Conservation (phyloP, 768 basidiomycete genomes). For the Tulasnella calospora region DNA sequence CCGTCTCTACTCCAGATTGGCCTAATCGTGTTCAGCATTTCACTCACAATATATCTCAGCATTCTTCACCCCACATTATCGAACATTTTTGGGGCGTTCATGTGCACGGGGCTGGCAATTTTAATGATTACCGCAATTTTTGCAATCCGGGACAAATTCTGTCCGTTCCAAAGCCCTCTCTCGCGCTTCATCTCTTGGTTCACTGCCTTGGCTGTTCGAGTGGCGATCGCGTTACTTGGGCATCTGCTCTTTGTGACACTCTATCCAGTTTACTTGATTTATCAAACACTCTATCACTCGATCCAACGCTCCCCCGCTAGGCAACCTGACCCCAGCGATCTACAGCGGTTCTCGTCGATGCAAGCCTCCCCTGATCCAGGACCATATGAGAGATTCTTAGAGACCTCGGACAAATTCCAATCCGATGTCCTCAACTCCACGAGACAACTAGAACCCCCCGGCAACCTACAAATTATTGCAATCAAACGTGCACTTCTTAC, state of each 20-base stretch:
- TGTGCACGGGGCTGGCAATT: not conserved
- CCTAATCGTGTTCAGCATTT: not conserved
- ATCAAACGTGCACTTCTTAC: not conserved
- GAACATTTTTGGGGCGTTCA: not conserved
- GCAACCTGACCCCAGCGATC: too few relatives aligned
- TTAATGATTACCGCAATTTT: not conserved
- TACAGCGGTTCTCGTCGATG: too few relatives aligned
- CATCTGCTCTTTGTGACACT: too few relatives aligned
- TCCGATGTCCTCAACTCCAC: not conserved
- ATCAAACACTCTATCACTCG: too few relatives aligned
- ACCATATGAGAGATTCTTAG: too few relatives aligned
- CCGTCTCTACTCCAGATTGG: not conserved
- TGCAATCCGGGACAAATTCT: not conserved
- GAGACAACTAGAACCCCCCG: not conserved
- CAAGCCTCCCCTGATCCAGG: too few relatives aligned
- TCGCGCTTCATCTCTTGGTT: not conserved
- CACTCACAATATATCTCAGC: not conserved
- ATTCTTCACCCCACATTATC: not conserved
- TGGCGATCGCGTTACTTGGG: not conserved
- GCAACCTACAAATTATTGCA: not conserved
- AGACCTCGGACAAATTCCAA: not conserved
- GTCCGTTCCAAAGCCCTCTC: not conserved
- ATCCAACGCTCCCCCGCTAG: too few relatives aligned
- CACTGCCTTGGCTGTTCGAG: not conserved
- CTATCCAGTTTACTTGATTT: not conserved